Percentiles rank a stretch among this genome's conserved stretches.
Evolutionary conservation across 208 protist species (phyloP).

Genomic region (Wallacemonas collosoma): DNA sequence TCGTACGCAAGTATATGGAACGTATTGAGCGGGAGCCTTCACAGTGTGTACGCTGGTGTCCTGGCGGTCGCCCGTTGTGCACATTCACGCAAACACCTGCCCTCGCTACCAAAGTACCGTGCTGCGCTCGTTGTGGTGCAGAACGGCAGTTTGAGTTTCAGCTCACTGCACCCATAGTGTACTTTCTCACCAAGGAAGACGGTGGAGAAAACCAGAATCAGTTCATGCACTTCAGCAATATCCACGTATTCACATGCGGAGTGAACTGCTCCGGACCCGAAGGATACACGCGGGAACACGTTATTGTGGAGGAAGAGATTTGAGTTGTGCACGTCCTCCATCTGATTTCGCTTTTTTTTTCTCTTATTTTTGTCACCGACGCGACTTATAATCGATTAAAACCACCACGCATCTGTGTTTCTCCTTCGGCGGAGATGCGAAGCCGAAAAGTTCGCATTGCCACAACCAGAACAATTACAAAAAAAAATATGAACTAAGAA

Average conservation of each 20-base stretch:
- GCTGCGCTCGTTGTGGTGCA: slow-evolving; percentile 60
- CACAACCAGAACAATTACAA: too few species aligned
- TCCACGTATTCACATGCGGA: slow-evolving; percentile 81
- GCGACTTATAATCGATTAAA: neutral
- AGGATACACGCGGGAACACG: slow-evolving; percentile 68
- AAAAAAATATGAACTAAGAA: too few species aligned
- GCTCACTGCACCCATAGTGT: slow-evolving; percentile 79
- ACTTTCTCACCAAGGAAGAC: slow-evolving; percentile 69
- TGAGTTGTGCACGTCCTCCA: slow-evolving; percentile 26
- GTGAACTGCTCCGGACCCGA: slow-evolving; percentile 59
- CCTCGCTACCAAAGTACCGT: slow-evolving; percentile 33
- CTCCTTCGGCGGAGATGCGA: too few species aligned
- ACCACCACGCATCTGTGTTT: too few species aligned
- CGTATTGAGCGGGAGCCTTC: slow-evolving; percentile 63
- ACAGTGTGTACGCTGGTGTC: slow-evolving; percentile 88
- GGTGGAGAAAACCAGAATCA: slow-evolving; percentile 58
- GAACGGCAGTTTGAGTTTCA: slow-evolving; percentile 78
- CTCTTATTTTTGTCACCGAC: slow-evolving; percentile 7
- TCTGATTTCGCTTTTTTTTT: slow-evolving; percentile 22
- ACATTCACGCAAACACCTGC: slow-evolving; percentile 29
- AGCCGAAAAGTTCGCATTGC: too few species aligned
- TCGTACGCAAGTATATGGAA: slow-evolving; percentile 78
- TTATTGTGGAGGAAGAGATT: slow-evolving; percentile 80
- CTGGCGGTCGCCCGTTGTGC: slow-evolving; percentile 45
- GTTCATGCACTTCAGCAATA: slow-evolving; percentile 79